These are phyloP conservation scores for Solanum piurae DNA, from an alignment of 257 asterid genomes.

Conservation along the genomic window DNA sequence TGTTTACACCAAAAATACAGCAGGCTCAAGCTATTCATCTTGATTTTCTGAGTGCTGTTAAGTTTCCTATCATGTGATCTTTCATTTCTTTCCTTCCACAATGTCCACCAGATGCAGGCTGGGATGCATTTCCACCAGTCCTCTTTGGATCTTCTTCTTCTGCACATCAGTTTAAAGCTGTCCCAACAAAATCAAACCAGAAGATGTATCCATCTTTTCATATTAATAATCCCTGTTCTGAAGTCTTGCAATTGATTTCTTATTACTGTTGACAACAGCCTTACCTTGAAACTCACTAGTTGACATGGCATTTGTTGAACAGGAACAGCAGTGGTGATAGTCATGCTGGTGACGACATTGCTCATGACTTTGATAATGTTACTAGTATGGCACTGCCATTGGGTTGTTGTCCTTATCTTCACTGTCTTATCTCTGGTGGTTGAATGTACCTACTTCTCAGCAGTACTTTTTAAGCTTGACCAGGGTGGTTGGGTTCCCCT, in stretches of 20 bases:
- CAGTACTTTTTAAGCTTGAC: slow-evolving; percentile 72
- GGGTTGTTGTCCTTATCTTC: slow-evolving; percentile 75
- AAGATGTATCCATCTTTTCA: neutral
- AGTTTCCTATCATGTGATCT: too few species aligned
- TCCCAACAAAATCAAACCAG: neutral
- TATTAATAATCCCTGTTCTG: neutral
- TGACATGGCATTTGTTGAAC: slow-evolving; percentile 6
- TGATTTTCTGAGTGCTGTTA: too few species aligned
- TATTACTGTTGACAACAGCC: neutral
- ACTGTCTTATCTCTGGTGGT: slow-evolving; percentile 68
- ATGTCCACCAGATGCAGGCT: too few species aligned
- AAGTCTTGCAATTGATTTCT: neutral
- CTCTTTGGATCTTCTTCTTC: too few species aligned
- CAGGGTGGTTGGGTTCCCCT: slow-evolving; percentile 99
- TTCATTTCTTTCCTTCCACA: too few species aligned
- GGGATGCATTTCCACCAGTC: too few species aligned
- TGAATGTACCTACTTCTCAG: slow-evolving; percentile 84
- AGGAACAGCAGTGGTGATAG: slow-evolving; percentile 96
- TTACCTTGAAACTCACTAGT: neutral
- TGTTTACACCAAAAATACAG: too few species aligned
- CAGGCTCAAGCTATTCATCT: too few species aligned
- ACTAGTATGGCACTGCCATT: slow-evolving; percentile 93
- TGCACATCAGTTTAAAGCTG: neutral
- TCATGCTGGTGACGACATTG: slow-evolving; percentile 89
- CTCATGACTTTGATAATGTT: slow-evolving; percentile 88